Base-by-base conservation (phyloP, 1,284 basidiomycete genomes). In the Boletellus deceptivus region DNA sequence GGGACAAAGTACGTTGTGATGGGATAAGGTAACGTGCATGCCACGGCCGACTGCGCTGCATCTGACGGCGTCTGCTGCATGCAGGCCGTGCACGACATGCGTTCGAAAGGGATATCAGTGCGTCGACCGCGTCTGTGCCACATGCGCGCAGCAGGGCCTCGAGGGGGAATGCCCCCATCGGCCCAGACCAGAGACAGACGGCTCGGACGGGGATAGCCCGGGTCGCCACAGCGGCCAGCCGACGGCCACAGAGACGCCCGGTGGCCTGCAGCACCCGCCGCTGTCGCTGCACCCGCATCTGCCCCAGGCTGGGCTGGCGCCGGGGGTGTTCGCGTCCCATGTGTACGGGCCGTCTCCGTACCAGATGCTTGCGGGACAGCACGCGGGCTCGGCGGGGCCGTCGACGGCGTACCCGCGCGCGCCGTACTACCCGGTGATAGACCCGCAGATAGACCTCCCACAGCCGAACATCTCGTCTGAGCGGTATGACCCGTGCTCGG, bases 1-100 rank as follows among this genome's bases (percentile, higher is more conserved):
- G 77, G 24, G 78, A 82, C 63, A 83, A 83, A 67, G 73, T 81
- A 55, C 73, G 79, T 6, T 82, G 82, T 59, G 77, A 80, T 57
- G 79, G 80, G 25, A 63, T 70, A 46, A 72, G 80, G 77, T 78
- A 58, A 51, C 47, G 59, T 57, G 37, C 41, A 31, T 40, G 36
- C 42, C 46, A 29, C 24, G n/a, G 17, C 18, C 45, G 18, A 36
- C 37, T 25, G 10, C 18, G 20, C 31, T 39, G 36, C 24, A 34
- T 43, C 39, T 35, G 43, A 55, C 46, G 17, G 58, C 34, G 13
- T 43, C 38, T 49, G 14, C 48, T 53, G 38, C 40, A 24, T 40
- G 39, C 53, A 79, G 78, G 55, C 79, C 79, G 43, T 81, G 79
- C 58, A 50, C 64, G 14, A 68, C 73, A 16, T 81, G 79, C 59